These are phyloP conservation scores for Aspergillus leporis DNA, from an alignment of 495 filamentous ascomycete species.

Conservation along the genomic window DNA sequence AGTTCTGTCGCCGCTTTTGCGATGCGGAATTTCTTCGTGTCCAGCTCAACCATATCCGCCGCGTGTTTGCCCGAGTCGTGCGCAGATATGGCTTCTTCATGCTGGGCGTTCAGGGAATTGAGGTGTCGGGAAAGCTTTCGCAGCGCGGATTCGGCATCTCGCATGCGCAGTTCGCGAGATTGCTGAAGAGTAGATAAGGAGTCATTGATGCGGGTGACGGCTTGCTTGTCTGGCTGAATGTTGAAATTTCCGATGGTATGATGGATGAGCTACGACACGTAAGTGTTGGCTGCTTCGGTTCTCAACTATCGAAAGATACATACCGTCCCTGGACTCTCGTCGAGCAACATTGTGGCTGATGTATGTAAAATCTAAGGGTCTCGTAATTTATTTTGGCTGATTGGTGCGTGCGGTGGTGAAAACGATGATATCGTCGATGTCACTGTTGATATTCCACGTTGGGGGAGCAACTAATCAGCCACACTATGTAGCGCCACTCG, in stretches of 20 bases:
- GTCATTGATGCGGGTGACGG: conserved; percentile 82
- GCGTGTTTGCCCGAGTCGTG: conserved; percentile 79
- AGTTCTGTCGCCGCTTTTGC: conserved; percentile 86
- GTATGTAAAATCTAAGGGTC: not conserved
- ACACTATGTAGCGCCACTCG: conserved; percentile 5
- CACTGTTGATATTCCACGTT: conserved; percentile 36
- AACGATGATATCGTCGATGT: not conserved
- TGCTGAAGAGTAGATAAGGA: conserved; percentile 76
- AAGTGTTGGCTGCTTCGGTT: conserved; percentile 10
- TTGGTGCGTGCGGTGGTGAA: conserved; percentile 6
- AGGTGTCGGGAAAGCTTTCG: conserved; percentile 74
- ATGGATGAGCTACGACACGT: conserved; percentile 69
- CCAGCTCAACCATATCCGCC: conserved; percentile 75
- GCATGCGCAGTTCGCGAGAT: conserved; percentile 73
- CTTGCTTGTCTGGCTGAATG: conserved; percentile 80
- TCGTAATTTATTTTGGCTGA: too few species aligned
- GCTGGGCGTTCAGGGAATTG: conserved; percentile 64
- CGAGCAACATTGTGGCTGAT: conserved; percentile 79
- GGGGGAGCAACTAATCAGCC: conserved; percentile 47
- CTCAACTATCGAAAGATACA: conserved; percentile 20
- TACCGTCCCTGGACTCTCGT: conserved; percentile 89
- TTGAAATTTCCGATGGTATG: conserved; percentile 94
- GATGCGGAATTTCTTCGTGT: conserved; percentile 91
- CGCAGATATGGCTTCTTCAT: conserved; percentile 65
- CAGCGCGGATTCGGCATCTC: conserved; percentile 68